Evolutionary conservation across 2,329 filamentous ascomycete genomes (phyloP), one percentile per base, ranked within the genome.

Genomic region (Phyllosticta capitalensis): DNA sequence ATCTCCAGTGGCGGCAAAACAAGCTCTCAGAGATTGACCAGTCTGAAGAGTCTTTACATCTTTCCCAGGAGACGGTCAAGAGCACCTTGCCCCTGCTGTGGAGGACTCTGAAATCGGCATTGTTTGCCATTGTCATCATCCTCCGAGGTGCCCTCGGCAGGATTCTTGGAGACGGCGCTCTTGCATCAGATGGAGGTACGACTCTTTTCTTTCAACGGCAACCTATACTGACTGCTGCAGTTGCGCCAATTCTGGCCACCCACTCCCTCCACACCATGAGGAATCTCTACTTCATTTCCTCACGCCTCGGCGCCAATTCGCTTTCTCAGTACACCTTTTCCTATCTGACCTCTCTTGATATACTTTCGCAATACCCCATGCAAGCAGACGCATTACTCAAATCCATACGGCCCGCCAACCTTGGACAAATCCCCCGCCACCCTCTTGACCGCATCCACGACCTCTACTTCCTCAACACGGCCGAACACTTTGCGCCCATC

Each of bases 261-360:
- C 88, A 88, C 69, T 83, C 86, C 1, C 79, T 96, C 17, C 84
- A 87, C 62, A 84, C 83, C 12, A 81, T 96, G 10, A 85, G 90
- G 26, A 87, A 89, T 66, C 75, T 95, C 20, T 90, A 86, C 72
- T 96, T 96, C 70, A 84, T 96, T 63, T 90, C 89, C 0, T 86
- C 85, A 14, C 82, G 89, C 48, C 81, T 89, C 59, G 86, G 87
- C 20, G 85, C 87, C 59, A 83, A 82, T 62, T 81, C 84, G 1
- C 95, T 95, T 67, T 89, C 92, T 58, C 88, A 90, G 61, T 92
- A 95, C 72, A 85, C 82, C 1, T 96, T 96, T 68, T 86, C 90
- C 24, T 90, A 91, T 66, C 80, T 95, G 21, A 85, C 89, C 0
- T 86, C 90, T 3, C 84, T 96, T 63, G 92, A 96, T 71, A 85